Percentiles rank a stretch among this genome's conserved stretches.
Evolutionary conservation across 1,284 basidiomycete species (phyloP).

Genomic region (Salmacisia buchloeana): DNA sequence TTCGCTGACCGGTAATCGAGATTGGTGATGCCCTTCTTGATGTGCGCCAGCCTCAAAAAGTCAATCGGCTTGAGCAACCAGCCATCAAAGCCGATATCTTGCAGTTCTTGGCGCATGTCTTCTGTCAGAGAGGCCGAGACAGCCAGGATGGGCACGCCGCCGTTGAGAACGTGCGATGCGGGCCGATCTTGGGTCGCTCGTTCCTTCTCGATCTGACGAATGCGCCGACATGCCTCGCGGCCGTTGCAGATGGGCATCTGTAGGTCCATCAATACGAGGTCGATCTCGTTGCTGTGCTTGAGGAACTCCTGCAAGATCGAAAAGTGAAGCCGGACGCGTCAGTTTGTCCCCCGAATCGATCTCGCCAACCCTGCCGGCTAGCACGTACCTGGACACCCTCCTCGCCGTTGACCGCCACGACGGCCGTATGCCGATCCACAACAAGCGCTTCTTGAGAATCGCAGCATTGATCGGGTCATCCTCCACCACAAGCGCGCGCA

Average conservation of each 20-base stretch:
- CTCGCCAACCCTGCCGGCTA: too few species aligned
- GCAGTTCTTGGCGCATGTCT: constrained; percentile 61
- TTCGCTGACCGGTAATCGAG: constrained; percentile 26
- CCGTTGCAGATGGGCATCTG: constrained; percentile 82
- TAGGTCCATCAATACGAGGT: constrained; percentile 77
- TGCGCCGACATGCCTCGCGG: constrained; percentile 65
- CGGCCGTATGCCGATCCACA: constrained; percentile 65
- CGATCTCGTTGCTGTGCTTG: constrained; percentile 61
- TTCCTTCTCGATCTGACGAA: constrained; percentile 49
- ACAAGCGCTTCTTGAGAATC: constrained; percentile 67
- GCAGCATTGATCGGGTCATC: constrained; percentile 70
- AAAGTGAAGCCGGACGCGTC: not conserved
- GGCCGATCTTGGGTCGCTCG: constrained; percentile 27
- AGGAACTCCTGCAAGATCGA: constrained; percentile 52
- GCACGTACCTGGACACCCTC: constrained; percentile 61
- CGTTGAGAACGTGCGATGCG: constrained; percentile 58
- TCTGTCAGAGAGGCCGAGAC: constrained; percentile 73
- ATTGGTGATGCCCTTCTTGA: constrained; percentile 35
- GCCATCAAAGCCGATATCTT: constrained; percentile 66
- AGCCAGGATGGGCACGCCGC: constrained; percentile 72
- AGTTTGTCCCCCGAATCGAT: too few species aligned
- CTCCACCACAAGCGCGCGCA: constrained; percentile 42
- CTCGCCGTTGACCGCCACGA: constrained; percentile 69
- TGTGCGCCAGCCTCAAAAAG: constrained; percentile 54
- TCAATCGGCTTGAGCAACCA: constrained; percentile 83